Base-by-base conservation (phyloP, 106 monocot species). In the Dioscorea zingiberensis region DNA sequence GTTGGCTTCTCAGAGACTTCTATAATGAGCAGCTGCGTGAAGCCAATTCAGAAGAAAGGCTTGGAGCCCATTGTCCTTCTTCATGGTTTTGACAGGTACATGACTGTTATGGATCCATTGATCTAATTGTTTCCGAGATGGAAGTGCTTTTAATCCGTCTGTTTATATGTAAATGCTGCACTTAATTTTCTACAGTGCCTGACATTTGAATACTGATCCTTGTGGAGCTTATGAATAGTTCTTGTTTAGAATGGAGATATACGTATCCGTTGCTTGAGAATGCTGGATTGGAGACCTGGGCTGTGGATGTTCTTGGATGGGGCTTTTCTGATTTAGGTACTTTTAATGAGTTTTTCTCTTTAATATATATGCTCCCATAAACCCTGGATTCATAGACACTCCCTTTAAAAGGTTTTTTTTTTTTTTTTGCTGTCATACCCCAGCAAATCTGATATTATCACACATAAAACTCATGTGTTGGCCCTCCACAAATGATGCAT, bases 231-330 rank as follows among this genome's bases (percentile, higher is more conserved):
- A 56, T 65, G 21, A 73, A 38, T 85, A 97, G 92, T 75, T 98
- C 97, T 64, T 86, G 88, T 78, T 76, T 98, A 80, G 97, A 98
- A 80, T 98, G 97, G 97, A 81, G 86, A 65, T 98, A 98, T 56
- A 47, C 79, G 44, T 83, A 81, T 70, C 97, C 97, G 24, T 82
- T 89, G 62, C 88, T 98, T 61, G 92, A 86, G 75, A 69, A 80
- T 68, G 80, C 83, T 79, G 92, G 92, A 58, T 6, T 79, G 13
- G 92, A 98, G 69, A 55, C 92, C 47, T 98, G 97, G 97, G 97
- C 97, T 64, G 68, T 98, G 30, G 97, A 98, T 62, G 84, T 98
- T 75, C 86, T 98, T 75, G 97, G 97, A 61, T 98, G 92, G 97
- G 97, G 97, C 26, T 98, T 98, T 56, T 98, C 86, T 76, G 92